A percentile compares a stretch with the other conserved stretches of the same genome.
phyloP scores from a whole-genome alignment of 1,284 basidiomycete genomes.

The Sphaerobolus stellatus region DNA sequence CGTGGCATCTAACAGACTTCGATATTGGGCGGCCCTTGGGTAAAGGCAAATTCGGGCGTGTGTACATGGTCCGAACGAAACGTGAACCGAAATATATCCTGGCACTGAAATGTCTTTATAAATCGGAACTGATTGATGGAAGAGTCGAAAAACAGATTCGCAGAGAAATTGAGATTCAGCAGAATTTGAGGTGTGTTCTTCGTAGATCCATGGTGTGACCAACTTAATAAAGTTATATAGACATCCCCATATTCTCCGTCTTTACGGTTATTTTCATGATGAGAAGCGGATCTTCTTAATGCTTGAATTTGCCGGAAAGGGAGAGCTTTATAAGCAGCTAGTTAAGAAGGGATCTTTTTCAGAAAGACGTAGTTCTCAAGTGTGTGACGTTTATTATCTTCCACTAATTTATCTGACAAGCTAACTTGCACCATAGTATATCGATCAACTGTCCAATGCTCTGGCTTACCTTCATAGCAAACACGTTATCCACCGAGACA shows the following conservation, averaged over 20 bases:
- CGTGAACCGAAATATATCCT: conserved; percentile 87
- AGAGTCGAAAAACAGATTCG: conserved; percentile 92
- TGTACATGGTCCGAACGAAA: conserved; percentile 98
- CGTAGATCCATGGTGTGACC: background rate
- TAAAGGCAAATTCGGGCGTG: conserved; percentile 98
- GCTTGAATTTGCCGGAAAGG: conserved; percentile 94
- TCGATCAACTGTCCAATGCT: conserved; percentile 98
- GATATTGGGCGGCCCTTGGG: conserved; percentile 95
- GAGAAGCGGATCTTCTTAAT: conserved; percentile 97
- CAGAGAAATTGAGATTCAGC: conserved; percentile 98
- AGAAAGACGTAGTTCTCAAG: conserved; percentile 75
- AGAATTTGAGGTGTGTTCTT: conserved; percentile 67
- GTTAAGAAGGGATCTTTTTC: conserved; percentile 83
- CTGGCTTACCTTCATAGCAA: conserved; percentile 91
- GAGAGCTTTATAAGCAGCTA: conserved; percentile 95
- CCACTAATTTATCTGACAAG: background rate
- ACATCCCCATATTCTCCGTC: conserved; percentile 91
- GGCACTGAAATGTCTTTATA: conserved; percentile 96
- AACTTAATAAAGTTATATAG: conserved; percentile 35
- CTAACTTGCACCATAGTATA: conserved; percentile 62
- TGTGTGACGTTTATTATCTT: conserved; percentile 26
- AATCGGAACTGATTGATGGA: conserved; percentile 88
- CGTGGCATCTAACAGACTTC: conserved; percentile 85
- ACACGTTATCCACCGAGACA: conserved; percentile 98
- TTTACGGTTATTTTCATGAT: conserved; percentile 98